These are phyloP conservation scores for Coffea eugenioides DNA, from an alignment of 257 asterid genomes.

Conservation along the genomic window DNA sequence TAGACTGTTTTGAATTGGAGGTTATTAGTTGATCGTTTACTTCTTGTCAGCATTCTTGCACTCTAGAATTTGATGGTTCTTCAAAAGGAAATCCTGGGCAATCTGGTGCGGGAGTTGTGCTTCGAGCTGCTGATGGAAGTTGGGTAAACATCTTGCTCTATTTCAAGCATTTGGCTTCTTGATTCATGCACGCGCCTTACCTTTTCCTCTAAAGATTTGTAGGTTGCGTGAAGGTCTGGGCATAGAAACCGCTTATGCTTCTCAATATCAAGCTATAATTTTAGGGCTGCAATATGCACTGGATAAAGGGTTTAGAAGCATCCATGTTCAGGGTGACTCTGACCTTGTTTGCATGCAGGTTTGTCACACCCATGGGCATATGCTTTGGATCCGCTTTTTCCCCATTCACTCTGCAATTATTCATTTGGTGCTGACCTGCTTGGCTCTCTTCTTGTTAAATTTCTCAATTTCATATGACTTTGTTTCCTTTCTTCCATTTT, in stretches of 20 bases:
- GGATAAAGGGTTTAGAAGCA: slow-evolving; percentile 76
- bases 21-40: slow-evolving; percentile 18
- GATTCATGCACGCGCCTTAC: slow-evolving; percentile 2
- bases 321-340: slow-evolving; percentile 96
- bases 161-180: slow-evolving; percentile 2
- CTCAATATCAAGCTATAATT: slow-evolving; percentile 91
- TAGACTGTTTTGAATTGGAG: slow-evolving; percentile 1
- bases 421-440: not conserved
- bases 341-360: slow-evolving; percentile 99
- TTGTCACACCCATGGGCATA: slow-evolving; percentile 1
- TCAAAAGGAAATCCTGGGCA: slow-evolving; percentile 98
- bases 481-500: not conserved
- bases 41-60: slow-evolving; percentile 62
- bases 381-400: not conserved
- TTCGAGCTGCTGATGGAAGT: slow-evolving; percentile 87
- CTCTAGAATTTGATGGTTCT: slow-evolving; percentile 93
- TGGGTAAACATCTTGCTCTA: slow-evolving; percentile 40
- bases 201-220: slow-evolving; percentile 53
- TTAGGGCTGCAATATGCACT: slow-evolving; percentile 89
- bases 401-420: not conserved
- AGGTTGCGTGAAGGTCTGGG: slow-evolving; percentile 97
- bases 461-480: not conserved
- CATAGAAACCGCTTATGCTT: slow-evolving; percentile 77
- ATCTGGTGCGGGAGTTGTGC: slow-evolving; percentile 95
- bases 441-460: not conserved